Conservation (phyloP, 2,329 filamentous ascomycete genomes). For the Phialophora verrucosa region DNA sequence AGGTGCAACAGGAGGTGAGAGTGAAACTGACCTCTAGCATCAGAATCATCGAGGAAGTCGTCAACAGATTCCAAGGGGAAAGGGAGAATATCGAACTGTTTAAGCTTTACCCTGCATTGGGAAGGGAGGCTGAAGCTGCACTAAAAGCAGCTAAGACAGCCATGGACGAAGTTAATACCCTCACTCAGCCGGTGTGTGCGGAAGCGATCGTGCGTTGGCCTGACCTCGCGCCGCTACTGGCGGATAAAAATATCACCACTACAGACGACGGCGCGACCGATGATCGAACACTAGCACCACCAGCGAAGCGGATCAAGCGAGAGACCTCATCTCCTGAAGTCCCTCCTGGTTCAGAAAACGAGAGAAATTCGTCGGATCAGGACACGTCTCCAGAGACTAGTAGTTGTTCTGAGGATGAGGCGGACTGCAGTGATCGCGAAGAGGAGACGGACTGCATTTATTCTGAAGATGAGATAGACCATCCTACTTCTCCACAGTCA, state of each 20-base stretch:
- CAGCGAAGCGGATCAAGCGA: neutral
- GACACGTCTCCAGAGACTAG: neutral
- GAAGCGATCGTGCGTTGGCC: too few species aligned
- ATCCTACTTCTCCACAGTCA: neutral
- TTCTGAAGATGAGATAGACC: neutral
- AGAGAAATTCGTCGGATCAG: too few species aligned
- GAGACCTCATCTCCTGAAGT: neutral
- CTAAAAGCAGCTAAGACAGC: neutral
- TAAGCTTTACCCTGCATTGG: neutral
- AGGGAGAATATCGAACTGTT: neutral
- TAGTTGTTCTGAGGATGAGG: neutral
- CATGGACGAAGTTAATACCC: neutral
- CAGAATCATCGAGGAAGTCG: neutral
- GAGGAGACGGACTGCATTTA: too few species aligned
- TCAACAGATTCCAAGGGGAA: neutral
- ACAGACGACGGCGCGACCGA: neutral
- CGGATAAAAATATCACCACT: too few species aligned
- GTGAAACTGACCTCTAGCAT: neutral
- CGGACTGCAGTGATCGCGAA: neutral
- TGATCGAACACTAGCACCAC: neutral
- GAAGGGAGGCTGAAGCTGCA: neutral
- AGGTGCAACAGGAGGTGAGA: neutral
- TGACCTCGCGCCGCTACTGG: too few species aligned
- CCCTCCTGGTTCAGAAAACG: too few species aligned
- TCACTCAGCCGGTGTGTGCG: too few species aligned